These are phyloP conservation scores for Pestalotiopsis sp. DNA, from an alignment of 2,329 filamentous ascomycete species.

Conservation along the genomic window DNA sequence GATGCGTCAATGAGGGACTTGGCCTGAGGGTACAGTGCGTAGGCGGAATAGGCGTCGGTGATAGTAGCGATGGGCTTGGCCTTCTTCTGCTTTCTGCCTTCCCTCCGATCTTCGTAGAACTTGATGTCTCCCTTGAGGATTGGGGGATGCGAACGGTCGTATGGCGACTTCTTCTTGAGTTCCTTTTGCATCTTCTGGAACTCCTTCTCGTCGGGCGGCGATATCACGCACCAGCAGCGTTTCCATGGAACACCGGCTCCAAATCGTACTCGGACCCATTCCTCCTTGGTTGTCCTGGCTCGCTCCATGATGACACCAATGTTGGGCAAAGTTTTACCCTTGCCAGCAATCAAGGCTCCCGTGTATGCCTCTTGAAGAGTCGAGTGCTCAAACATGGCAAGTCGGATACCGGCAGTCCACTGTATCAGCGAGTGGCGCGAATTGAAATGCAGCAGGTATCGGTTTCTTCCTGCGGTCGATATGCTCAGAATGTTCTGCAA, in stretches of 20 bases:
- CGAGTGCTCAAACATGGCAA: constrained; percentile 92
- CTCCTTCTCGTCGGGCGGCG: constrained; percentile 92
- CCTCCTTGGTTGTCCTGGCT: constrained; percentile 75
- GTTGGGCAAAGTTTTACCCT: constrained; percentile 86
- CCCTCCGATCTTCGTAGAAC: constrained; percentile 82
- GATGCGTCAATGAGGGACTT: constrained; percentile 94
- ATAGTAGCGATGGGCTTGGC: constrained; percentile 88
- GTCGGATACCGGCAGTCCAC: constrained; percentile 92
- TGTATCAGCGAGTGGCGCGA: constrained; percentile 90
- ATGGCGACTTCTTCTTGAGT: constrained; percentile 78
- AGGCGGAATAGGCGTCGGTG: constrained; percentile 86
- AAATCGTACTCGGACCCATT: constrained; percentile 94
- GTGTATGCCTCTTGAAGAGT: constrained; percentile 96
- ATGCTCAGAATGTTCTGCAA: constrained; percentile 95
- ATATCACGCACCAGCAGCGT: constrained; percentile 94
- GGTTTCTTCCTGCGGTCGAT: constrained; percentile 92
- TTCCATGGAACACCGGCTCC: constrained; percentile 95
- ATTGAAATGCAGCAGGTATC: constrained; percentile 95
- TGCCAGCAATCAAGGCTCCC: constrained; percentile 91
- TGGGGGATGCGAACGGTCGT: constrained; percentile 71
- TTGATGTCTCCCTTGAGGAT: constrained; percentile 86
- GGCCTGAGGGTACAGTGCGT: constrained; percentile 93
- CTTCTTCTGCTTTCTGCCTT: constrained; percentile 88
- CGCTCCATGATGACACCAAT: constrained; percentile 89
- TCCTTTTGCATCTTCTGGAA: constrained; percentile 81